A percentile compares a stretch with the other conserved stretches of the same genome.
These are phyloP conservation scores for Phytopythium montanum DNA, from an alignment of 352 stramenopile species.

Conservation along the genomic window DNA sequence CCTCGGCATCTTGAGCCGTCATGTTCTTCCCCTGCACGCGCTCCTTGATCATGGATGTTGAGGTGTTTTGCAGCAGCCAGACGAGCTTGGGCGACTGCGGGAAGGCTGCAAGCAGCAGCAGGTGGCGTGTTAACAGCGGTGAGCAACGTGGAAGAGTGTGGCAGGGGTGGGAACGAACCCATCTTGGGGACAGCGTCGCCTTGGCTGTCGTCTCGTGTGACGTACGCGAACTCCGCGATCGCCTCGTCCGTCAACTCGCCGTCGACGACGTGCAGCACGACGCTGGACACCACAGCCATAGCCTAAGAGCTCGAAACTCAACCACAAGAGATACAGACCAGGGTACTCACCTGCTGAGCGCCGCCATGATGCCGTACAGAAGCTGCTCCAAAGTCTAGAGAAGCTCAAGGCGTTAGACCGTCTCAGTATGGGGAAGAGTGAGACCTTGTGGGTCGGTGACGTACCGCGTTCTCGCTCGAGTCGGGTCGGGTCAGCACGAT, in stretches of 20 bases:
- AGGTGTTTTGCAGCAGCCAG: constrained; percentile 70
- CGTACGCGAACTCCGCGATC: constrained; percentile 57
- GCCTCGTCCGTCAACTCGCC: constrained; percentile 44
- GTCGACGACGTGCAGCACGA: constrained; percentile 66
- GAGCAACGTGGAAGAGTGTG: neutral
- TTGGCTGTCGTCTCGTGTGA: constrained; percentile 26
- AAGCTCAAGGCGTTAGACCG: too few relatives aligned
- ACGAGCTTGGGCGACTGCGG: constrained; percentile 69
- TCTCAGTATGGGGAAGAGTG: too few relatives aligned
- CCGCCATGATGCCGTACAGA: constrained; percentile 63
- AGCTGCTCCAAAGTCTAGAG: constrained; percentile 44
- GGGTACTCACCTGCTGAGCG: constrained; percentile 64
- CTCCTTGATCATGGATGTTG: constrained; percentile 60
- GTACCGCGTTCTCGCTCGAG: constrained; percentile 31
- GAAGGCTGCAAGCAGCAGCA: constrained; percentile 34
- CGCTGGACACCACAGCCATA: constrained; percentile 18
- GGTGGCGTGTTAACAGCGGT: neutral
- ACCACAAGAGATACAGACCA: neutral
- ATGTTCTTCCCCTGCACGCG: constrained; percentile 47
- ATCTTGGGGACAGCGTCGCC: constrained; percentile 23
- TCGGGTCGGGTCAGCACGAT: constrained; percentile 55
- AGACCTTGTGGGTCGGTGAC: too few relatives aligned
- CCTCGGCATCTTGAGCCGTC: constrained; percentile 51
- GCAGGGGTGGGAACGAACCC: constrained; percentile 12
- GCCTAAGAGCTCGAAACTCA: neutral